phyloP scores from a whole-genome alignment of 106 monocot species.

The Platanthera guangdongensis region DNA sequence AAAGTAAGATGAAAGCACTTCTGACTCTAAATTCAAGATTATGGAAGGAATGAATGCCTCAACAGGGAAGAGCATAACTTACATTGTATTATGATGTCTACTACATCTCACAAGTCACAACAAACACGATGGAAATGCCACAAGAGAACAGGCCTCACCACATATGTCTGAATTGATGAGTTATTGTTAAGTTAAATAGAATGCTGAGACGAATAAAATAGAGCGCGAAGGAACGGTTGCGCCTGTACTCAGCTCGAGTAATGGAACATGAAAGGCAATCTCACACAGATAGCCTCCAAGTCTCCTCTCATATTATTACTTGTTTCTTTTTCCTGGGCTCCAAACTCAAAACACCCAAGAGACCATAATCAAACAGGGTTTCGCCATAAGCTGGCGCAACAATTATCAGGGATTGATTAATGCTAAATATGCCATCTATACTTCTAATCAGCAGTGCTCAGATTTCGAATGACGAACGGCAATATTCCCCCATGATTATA shows the following conservation, averaged over 20 bases:
- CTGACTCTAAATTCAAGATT: no score
- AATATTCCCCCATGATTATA: constrained; percentile 88
- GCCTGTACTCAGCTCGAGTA: no score
- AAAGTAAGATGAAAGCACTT: no score
- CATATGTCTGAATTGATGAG: neutral
- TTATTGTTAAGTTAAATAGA: neutral
- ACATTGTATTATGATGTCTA: no score
- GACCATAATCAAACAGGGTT: neutral
- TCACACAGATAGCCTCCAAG: neutral
- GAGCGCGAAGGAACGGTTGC: neutral
- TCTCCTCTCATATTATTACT: neutral
- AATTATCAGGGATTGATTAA: neutral
- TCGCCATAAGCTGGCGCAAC: neutral
- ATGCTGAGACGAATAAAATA: neutral
- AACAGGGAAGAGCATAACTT: no score
- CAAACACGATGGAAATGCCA: no score
- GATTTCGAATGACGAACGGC: constrained; percentile 75
- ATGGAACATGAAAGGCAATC: neutral
- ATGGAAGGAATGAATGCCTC: no score
- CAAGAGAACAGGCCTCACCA: neutral
- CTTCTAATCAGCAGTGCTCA: constrained; percentile 49
- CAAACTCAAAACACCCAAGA: neutral
- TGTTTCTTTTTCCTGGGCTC: neutral
- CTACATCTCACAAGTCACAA: no score
- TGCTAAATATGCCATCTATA: neutral